Evolutionary conservation across 2,329 filamentous ascomycete species (phyloP), one percentile per base, ranked within the genome.

Genomic region (Ceratocystis eucalypticola): DNA sequence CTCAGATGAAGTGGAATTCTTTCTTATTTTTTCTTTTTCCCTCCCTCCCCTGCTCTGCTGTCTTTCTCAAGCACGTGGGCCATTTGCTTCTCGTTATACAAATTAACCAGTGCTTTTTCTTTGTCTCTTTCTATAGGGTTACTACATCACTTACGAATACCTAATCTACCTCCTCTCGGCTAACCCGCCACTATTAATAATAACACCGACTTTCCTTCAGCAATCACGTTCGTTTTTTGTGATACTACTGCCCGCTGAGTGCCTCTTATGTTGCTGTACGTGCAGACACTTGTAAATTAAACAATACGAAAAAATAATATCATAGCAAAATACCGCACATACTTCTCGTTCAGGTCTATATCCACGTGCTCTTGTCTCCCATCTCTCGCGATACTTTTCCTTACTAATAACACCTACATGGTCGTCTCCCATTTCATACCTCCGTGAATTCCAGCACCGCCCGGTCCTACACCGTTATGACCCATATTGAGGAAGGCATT

Each of bases 401-500:
- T 41, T 41, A 3, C 33, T 12, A 37, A 37, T 12, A 37, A 37
- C 3, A 17, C 25, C 41, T 62, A 66, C 64, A 68, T 68, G 1
- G 67, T 28, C 41, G 65, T 68, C 41, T 66, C 61, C 65, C 62
- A 66, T 25, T 50, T 46, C 64, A 66, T 67, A 10, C 66, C 66
- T 45, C 57, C 68, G 64, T 68, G 55, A 37, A 66, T 67, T 30
- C 62, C 68, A 12, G 62, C 64, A 17, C 46, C 68, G 15, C 66
- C 66, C 74, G 74, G 66, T 57, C 64, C 66, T 3, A 65, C 68
- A 37, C 64, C 64, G 2, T 64, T 64, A 17, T 66, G 48, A 7
- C 1, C 72, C 75, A 76, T 76, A 64, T 75, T 84, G 70, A 87
- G 74, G 66, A 84, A 84, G 15, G 79, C 79, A 69, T 86, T 80